Percentiles rank a stretch among this genome's conserved stretches.
phyloP scores from a whole-genome alignment of 2,329 filamentous ascomycete species.

The Alternaria gaisen region DNA sequence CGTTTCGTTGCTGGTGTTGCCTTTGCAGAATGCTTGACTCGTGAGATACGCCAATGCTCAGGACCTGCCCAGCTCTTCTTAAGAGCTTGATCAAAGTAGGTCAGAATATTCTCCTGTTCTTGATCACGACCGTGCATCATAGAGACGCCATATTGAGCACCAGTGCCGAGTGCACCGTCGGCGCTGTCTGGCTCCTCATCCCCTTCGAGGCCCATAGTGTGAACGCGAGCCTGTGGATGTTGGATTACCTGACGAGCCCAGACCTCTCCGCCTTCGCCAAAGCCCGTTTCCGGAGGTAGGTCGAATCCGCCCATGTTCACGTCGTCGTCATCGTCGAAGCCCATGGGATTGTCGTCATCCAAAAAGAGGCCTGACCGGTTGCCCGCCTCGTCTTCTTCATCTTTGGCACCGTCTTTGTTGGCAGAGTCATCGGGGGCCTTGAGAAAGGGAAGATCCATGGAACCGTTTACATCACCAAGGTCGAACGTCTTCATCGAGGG shows the following conservation, averaged over 20 bases:
- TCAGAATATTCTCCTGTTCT: conserved; percentile 93
- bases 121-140: conserved; percentile 73
- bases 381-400: conserved; percentile 57
- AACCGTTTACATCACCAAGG: conserved; percentile 83
- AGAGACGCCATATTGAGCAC: conserved; percentile 80
- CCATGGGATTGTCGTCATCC: conserved; percentile 83
- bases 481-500: conserved; percentile 95
- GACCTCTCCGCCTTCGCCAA: conserved; percentile 93
- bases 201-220: conserved; percentile 68
- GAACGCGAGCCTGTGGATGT: conserved; percentile 85
- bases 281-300: conserved; percentile 74
- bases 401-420: conserved; percentile 65
- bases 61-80: conserved; percentile 98
- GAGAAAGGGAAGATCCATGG: conserved; percentile 89
- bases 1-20: conserved; percentile 68
- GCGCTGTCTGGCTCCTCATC: conserved; percentile 59
- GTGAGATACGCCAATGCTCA: conserved; percentile 97
- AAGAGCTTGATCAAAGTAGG: conserved; percentile 95
- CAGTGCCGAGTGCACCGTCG: conserved; percentile 61
- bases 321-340: conserved; percentile 75
- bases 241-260: conserved; percentile 92
- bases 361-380: conserved; percentile 84
- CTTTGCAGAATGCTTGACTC: conserved; percentile 80
- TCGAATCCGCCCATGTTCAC: conserved; percentile 70
- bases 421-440: conserved; percentile 89